Evolutionary conservation across 2,329 filamentous ascomycete species (phyloP).

Genomic region (Ceratocystis variospora): DNA sequence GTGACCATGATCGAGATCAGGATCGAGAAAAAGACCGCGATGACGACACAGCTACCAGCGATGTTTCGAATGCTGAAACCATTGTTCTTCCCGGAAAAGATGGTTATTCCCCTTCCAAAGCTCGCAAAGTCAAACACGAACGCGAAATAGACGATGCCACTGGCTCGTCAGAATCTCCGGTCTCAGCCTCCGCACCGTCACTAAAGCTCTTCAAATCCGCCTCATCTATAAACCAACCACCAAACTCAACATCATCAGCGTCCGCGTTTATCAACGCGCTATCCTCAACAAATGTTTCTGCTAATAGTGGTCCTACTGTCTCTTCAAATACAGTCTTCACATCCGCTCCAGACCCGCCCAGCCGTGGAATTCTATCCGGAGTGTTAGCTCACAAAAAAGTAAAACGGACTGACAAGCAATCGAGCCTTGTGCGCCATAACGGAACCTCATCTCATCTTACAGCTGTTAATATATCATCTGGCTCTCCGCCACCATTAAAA

Average conservation of each 20-base stretch:
- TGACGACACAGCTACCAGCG: conserved; percentile 31
- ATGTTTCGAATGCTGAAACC: conserved; percentile 57
- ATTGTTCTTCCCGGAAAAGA: conserved; percentile 55
- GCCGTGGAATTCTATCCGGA: conserved; percentile 6
- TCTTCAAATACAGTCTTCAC: conserved; percentile 8
- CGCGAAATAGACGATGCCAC: conserved; percentile 38
- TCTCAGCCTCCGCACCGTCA: neutral
- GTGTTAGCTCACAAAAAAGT: conserved; percentile 16
- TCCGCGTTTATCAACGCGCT: neutral
- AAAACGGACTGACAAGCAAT: conserved; percentile 12
- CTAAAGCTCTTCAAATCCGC: conserved; percentile 8
- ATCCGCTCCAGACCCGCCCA: neutral
- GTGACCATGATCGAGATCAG: conserved; percentile 13
- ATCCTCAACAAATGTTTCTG: neutral
- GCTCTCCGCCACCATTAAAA: conserved; percentile 15
- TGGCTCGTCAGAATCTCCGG: neutral
- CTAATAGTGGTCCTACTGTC: neutral
- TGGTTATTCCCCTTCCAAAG: conserved; percentile 49
- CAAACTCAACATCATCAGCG: neutral
- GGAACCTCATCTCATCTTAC: neutral
- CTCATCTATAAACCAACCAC: neutral
- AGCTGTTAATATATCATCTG: neutral
- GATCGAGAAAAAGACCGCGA: conserved; percentile 20
- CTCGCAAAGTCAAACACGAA: conserved; percentile 51
- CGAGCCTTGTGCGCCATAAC: neutral